Conservation (phyloP, 495 filamentous ascomycete species). For the Xylaria acuta region DNA sequence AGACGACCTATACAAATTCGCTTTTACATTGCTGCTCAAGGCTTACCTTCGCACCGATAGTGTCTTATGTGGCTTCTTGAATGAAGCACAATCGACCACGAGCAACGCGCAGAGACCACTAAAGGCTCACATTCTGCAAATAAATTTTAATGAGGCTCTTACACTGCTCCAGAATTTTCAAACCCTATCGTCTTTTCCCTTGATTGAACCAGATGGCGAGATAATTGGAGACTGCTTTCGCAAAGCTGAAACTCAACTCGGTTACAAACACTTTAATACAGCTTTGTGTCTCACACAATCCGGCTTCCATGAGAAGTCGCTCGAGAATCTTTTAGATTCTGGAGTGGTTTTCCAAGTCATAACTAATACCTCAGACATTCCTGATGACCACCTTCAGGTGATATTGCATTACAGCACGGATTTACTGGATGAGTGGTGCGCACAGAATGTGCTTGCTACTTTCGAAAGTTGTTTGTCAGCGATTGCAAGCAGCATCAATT, state of each 20-base stretch:
- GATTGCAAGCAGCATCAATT: background rate
- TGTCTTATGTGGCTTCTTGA: constrained; percentile 1
- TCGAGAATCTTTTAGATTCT: background rate
- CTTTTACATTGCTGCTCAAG: background rate
- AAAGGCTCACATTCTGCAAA: background rate
- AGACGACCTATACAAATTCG: background rate
- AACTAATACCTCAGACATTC: background rate
- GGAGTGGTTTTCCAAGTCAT: background rate
- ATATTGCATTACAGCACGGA: constrained; percentile 5
- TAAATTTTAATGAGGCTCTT: background rate
- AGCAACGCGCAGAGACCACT: background rate
- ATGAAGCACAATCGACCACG: background rate
- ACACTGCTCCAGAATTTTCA: background rate
- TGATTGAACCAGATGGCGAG: background rate
- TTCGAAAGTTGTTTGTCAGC: background rate
- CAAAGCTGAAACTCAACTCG: background rate
- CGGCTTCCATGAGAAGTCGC: background rate
- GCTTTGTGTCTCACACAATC: background rate
- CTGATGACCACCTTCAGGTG: background rate
- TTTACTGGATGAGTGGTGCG: constrained; percentile 2
- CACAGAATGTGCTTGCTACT: constrained; percentile 1
- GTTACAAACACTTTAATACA: background rate
- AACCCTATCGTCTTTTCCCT: background rate
- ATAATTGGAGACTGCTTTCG: background rate
- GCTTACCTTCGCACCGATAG: constrained; percentile 3